Conservation (phyloP, 2,329 filamentous ascomycete genomes). For the Graphilbum fragrans region DNA sequence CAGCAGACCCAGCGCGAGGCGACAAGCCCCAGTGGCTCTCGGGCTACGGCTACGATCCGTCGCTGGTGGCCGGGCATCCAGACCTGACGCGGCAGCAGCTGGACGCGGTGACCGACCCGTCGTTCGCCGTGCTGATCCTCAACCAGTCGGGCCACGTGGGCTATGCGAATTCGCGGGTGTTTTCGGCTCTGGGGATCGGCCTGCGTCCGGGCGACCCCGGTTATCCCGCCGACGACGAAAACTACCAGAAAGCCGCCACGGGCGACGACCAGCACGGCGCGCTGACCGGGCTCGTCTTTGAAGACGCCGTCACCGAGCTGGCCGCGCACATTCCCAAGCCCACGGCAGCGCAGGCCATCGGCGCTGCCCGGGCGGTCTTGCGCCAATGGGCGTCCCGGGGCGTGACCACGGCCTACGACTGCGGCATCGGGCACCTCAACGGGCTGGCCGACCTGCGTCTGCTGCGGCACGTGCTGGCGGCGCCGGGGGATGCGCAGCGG, state of each 20-base stretch:
- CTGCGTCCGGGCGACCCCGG: slow-evolving; percentile 1
- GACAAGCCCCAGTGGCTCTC: slow-evolving; percentile 3
- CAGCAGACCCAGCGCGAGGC: not conserved
- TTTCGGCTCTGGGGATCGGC: slow-evolving; percentile 2
- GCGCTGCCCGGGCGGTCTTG: slow-evolving; percentile 1
- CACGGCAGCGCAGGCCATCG: slow-evolving; percentile 1
- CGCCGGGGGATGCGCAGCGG: not conserved
- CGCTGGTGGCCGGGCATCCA: slow-evolving; percentile 4
- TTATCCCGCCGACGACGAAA: slow-evolving; percentile 5
- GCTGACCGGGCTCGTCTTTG: slow-evolving; percentile 5
- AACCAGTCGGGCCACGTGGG: slow-evolving; percentile 8
- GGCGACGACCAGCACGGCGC: not conserved
- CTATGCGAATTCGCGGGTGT: slow-evolving; percentile 4
- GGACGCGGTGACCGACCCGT: slow-evolving; percentile 30
- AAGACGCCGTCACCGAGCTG: slow-evolving; percentile 1
- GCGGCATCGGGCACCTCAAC: slow-evolving; percentile 4
- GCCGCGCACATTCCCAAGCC: slow-evolving; percentile 1
- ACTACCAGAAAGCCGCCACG: slow-evolving; percentile 2
- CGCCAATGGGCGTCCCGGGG: slow-evolving; percentile 5
- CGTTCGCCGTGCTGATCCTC: slow-evolving; percentile 3
- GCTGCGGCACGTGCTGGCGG: slow-evolving; percentile 1
- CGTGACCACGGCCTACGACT: slow-evolving; percentile 9
- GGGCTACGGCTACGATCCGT: slow-evolving; percentile 7
- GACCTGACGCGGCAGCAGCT: slow-evolving; percentile 28
- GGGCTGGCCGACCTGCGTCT: slow-evolving; percentile 5